phyloP scores from a whole-genome alignment of 345 rosid genomes.

The Mangifera indica region DNA sequence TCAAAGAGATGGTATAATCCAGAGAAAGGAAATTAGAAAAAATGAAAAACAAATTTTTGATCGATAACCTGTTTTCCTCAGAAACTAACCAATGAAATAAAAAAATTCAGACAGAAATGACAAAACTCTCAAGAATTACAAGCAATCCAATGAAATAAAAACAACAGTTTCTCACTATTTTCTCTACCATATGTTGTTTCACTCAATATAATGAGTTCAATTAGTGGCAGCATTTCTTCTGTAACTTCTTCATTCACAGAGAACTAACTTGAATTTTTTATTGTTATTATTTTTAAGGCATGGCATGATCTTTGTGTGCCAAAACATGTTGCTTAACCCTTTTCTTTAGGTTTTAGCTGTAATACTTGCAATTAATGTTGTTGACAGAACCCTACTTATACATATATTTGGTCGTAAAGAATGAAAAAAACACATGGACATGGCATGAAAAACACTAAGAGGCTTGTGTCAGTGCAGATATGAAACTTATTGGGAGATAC shows the following conservation, averaged over 20 bases:
- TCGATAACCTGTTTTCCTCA: too few species aligned
- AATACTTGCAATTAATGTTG: constrained; percentile 27
- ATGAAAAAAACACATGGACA: constrained; percentile 1
- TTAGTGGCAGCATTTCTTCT: constrained; percentile 25
- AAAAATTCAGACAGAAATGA: too few species aligned
- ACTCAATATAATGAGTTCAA: constrained; percentile 15
- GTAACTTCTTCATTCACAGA: constrained; percentile 15
- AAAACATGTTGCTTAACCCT: constrained; percentile 20
- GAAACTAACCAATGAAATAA: constrained; percentile 4
- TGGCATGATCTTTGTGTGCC: constrained; percentile 20
- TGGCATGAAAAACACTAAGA: constrained; percentile 13
- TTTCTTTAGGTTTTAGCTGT: constrained; percentile 27
- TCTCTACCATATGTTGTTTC: constrained; percentile 27
- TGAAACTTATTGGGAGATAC: neutral
- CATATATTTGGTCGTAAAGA: constrained; percentile 11
- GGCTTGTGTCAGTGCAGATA: neutral
- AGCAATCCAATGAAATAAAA: constrained; percentile 34
- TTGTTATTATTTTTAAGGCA: too few species aligned
- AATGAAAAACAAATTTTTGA: too few species aligned
- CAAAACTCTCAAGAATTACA: constrained; percentile 38
- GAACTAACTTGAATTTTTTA: too few species aligned
- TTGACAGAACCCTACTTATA: constrained; percentile 24
- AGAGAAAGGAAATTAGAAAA: constrained; percentile 2
- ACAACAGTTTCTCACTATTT: constrained; percentile 20
- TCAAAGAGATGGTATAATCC: neutral